Evolutionary conservation across 2,329 filamentous ascomycete genomes (phyloP).

Genomic region (Fusarium torulosum): DNA sequence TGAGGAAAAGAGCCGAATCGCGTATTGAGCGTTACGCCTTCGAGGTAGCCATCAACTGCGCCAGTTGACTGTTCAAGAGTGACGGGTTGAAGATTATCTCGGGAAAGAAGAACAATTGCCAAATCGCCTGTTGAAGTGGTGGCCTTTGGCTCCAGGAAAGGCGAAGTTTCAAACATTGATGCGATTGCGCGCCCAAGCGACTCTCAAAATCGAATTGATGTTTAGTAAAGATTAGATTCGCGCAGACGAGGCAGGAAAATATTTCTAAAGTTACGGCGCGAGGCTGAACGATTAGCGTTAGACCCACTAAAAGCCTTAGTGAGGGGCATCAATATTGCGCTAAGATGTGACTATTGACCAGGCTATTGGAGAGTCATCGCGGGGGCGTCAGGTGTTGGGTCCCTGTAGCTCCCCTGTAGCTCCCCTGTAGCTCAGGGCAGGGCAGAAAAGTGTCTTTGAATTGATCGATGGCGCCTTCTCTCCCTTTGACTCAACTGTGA

Average conservation of each 20-base stretch:
- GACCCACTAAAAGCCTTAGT: constrained; percentile 35
- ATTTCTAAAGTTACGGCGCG: constrained; percentile 32
- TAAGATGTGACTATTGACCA: constrained; percentile 24
- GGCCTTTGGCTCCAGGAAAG: constrained; percentile 80
- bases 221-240: constrained; percentile 14
- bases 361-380: constrained; percentile 31
- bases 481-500: constrained; percentile 42
- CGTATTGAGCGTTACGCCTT: constrained; percentile 87
- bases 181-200: constrained; percentile 21
- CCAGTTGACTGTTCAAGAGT: constrained; percentile 73
- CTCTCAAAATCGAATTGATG: constrained; percentile 1
- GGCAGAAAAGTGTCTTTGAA: constrained; percentile 24
- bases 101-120: constrained; percentile 87
- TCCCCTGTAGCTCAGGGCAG: constrained; percentile 30
- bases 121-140: constrained; percentile 74
- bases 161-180: constrained; percentile 66
- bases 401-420: constrained; percentile 26
- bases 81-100: constrained; percentile 85
- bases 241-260: constrained; percentile 35
- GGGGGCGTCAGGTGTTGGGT: constrained; percentile 4
- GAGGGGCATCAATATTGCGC: constrained; percentile 30
- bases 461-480: constrained; percentile 39
- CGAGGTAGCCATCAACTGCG: constrained; percentile 77
- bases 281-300: constrained; percentile 38
- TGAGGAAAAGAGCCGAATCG: constrained; percentile 93